Evolutionary conservation across 768 basidiomycete genomes (phyloP).

Genomic region (Phylloporus rhodoxanthus): DNA sequence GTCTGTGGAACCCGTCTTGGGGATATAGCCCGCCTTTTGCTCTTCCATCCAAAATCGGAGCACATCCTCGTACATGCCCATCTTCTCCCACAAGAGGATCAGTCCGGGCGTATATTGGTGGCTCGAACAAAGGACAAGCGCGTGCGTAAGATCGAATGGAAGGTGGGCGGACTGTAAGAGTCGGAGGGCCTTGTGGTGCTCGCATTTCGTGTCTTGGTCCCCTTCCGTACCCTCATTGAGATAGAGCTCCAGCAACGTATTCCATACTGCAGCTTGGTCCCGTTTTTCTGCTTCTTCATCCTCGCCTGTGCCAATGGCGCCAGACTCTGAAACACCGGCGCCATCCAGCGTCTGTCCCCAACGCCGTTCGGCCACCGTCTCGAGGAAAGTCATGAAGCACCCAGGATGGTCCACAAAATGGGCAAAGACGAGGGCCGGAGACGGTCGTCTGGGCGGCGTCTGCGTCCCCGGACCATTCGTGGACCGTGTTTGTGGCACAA

Average conservation of each 20-base stretch:
- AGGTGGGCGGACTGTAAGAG: conserved; percentile 55
- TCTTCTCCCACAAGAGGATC: conserved; percentile 84
- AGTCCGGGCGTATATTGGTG: conserved; percentile 77
- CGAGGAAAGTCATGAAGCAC: conserved; percentile 82
- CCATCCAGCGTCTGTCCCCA: conserved; percentile 72
- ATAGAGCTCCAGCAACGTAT: conserved; percentile 91
- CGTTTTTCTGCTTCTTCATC: conserved; percentile 49
- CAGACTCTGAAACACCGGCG: conserved; percentile 6
- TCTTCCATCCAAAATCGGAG: conserved; percentile 89
- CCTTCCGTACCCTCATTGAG: conserved; percentile 42
- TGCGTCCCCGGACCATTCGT: conserved; percentile 13
- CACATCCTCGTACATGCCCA: conserved; percentile 96
- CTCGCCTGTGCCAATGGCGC: conserved; percentile 14
- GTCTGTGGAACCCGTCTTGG: conserved; percentile 21
- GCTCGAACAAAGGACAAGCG: conserved; percentile 90
- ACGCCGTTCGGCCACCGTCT: conserved; percentile 71
- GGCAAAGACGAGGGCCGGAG: conserved; percentile 83
- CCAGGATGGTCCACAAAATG: conserved; percentile 88
- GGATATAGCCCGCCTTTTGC: conserved; percentile 27
- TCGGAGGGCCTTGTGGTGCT: conserved; percentile 59
- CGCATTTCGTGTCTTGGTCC: conserved; percentile 5
- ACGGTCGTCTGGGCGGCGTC: conserved; percentile 51
- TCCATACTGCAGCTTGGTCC: conserved; percentile 89
- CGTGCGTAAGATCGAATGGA: conserved; percentile 87
- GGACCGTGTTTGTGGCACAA: conserved; percentile 4